These are phyloP conservation scores for Hanseniaspora vineae DNA, from an alignment of 805 yeast species.

Conservation along the genomic window DNA sequence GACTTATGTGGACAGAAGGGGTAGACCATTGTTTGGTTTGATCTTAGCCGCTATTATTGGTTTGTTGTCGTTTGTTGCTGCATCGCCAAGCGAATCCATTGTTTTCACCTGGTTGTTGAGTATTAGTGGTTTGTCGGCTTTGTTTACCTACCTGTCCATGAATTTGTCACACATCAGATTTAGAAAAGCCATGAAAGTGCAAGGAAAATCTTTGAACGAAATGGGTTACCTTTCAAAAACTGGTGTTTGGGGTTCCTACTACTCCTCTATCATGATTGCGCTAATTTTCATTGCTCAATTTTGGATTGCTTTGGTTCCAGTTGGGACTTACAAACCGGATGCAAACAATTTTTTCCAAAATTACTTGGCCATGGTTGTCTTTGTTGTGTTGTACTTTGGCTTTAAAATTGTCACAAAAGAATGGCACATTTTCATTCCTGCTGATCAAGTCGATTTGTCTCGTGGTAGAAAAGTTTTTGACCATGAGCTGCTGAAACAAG, in stretches of 20 bases:
- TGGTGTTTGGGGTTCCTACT: slow-evolving; percentile 37
- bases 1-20: slow-evolving; percentile 41
- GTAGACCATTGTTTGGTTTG: slow-evolving; percentile 49
- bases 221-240: slow-evolving; percentile 37
- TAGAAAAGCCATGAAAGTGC: slow-evolving; percentile 39
- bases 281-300: slow-evolving; percentile 43
- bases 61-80: slow-evolving; percentile 45
- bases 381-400: slow-evolving; percentile 30
- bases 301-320: slow-evolving; percentile 51
- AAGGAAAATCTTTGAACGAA: slow-evolving; percentile 33
- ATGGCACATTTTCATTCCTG: slow-evolving; percentile 20
- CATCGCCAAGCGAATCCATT: slow-evolving; percentile 34
- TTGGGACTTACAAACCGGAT: slow-evolving; percentile 26
- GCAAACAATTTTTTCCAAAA: slow-evolving; percentile 35
- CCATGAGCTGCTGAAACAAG: slow-evolving; percentile 28
- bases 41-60: slow-evolving; percentile 38
- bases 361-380: slow-evolving; percentile 36
- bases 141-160: slow-evolving; percentile 48
- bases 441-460: slow-evolving; percentile 28
- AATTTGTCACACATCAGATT: slow-evolving; percentile 40
- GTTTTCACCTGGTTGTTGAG: slow-evolving; percentile 52
- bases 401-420: slow-evolving; percentile 35
- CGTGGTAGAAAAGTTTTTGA: slow-evolving; percentile 14
- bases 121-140: slow-evolving; percentile 42
- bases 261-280: slow-evolving; percentile 33